phyloP scores from a whole-genome alignment of 495 filamentous ascomycete genomes.

The Chlorociboria aeruginascens region DNA sequence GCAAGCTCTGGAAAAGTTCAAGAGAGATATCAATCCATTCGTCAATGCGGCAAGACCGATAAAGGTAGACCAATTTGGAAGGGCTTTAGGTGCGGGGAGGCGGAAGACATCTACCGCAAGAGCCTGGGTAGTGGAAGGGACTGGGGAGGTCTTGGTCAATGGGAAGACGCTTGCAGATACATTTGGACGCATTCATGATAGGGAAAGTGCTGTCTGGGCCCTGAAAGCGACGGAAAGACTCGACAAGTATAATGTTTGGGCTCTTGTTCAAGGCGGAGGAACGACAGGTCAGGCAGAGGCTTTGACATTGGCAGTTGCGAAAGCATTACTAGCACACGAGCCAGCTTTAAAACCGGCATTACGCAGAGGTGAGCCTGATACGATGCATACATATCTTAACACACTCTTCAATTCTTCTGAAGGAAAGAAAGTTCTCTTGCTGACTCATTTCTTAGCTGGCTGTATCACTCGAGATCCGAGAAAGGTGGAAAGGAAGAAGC shows the following conservation, averaged over 20 bases:
- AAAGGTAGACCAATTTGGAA: slow-evolving; percentile 58
- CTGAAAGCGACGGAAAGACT: slow-evolving; percentile 68
- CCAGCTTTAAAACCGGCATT: slow-evolving; percentile 78
- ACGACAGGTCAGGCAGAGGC: slow-evolving; percentile 94
- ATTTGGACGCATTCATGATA: slow-evolving; percentile 83
- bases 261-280: slow-evolving; percentile 69
- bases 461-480: slow-evolving; percentile 85
- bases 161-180: slow-evolving; percentile 64
- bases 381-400: not conserved
- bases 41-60: slow-evolving; percentile 41
- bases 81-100: slow-evolving; percentile 65
- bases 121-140: slow-evolving; percentile 81
- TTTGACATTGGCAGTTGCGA: slow-evolving; percentile 81
- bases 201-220: slow-evolving; percentile 89
- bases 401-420: not conserved
- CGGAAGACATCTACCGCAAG: slow-evolving; percentile 77
- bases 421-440: not conserved
- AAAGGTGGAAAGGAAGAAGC: slow-evolving; percentile 95
- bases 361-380: slow-evolving; percentile 61
- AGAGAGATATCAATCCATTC: slow-evolving; percentile 61
- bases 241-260: slow-evolving; percentile 97
- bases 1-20: slow-evolving; percentile 52
- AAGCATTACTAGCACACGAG: slow-evolving; percentile 81
- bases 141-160: slow-evolving; percentile 82
- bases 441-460: slow-evolving; percentile 47